Percentiles rank a stretch among this genome's conserved stretches.
Conservation (phyloP, 2,329 filamentous ascomycete genomes). For the Beauveria brongniartii region DNA sequence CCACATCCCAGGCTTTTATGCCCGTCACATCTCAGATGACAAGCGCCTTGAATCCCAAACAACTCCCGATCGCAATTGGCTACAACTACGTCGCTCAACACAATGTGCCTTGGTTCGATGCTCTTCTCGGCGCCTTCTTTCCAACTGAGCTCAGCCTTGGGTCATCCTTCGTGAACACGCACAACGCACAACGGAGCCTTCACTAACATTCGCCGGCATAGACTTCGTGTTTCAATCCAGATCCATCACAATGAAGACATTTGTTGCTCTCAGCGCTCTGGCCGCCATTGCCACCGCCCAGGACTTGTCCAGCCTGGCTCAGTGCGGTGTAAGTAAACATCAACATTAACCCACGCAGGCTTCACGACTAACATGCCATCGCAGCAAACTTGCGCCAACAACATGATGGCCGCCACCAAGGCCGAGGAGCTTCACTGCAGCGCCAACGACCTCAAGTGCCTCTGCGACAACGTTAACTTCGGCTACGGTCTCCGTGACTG, state of each 20-base stretch:
- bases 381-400: conserved; percentile 41
- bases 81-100: not conserved
- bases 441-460: conserved; percentile 32
- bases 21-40: not conserved
- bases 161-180: not conserved
- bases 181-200: not conserved
- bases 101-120: too few relatives aligned
- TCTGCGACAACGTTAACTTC: conserved; percentile 40
- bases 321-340: conserved; percentile 43
- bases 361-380: conserved; percentile 10
- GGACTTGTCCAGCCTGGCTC: conserved; percentile 32
- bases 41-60: not conserved
- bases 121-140: not conserved
- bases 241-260: conserved; percentile 42
- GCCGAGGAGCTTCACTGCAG: conserved; percentile 38
- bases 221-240: conserved; percentile 11
- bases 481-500: conserved; percentile 44
- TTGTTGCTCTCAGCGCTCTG: conserved; percentile 35
- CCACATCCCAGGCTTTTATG: not conserved
- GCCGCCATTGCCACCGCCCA: conserved; percentile 35
- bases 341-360: not conserved
- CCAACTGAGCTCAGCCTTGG: too few relatives aligned
- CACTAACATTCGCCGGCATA: conserved; percentile 17
- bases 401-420: conserved; percentile 39
- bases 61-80: not conserved